Evolutionary conservation across 2,329 filamentous ascomycete genomes (phyloP), one percentile per base, ranked within the genome.

Genomic region (Monilinia fructigena): DNA sequence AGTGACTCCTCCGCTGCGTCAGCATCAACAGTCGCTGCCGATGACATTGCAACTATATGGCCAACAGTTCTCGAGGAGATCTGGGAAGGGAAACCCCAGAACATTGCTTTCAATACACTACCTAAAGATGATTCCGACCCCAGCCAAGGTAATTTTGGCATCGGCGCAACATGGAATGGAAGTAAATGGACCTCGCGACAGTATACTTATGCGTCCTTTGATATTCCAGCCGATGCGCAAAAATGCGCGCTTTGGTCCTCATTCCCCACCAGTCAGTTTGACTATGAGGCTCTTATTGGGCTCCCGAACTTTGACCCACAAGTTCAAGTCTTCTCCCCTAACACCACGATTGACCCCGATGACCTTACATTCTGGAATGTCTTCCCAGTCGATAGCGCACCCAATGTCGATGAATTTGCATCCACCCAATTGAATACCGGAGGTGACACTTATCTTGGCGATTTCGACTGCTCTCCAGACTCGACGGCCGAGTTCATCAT

Each of bases 101-200:
- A 45, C 18, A 16, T 59, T 18, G 55, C 40, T 59, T 59, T 31
- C 26, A 59, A 59, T 26, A 59, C 55, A 31, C 11, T 59, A n/a
- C 4, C 55, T 20, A 5, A 42, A 8, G 38, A 42, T 8, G 14
- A 38, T 45, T 56, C 55, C 16, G 55, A 56, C 16, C 55, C 38
- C 16, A 26, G 18, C 8, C 38, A 59, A 59, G 55, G 55, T 28
- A 31, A 59, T 31, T 45, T 47, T 31, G 55, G 40, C 26, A 59
- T 59, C 18, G 55, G 55, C n/a, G 26, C 55, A 59, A 59, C 55
- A n/a, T 59, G 55, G 55, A 45, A 59, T n/a, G 40, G 40, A 31
- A 59, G 16, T 20, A 40, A 40, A 31, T 59, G 55, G 40, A 31
- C 55, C 40, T 59, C 55, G 26, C 40, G 40, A 6, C 23, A 59